These are phyloP conservation scores for Alternaria brassicae DNA, from an alignment of 2,329 filamentous ascomycete genomes.

Conservation along the genomic window DNA sequence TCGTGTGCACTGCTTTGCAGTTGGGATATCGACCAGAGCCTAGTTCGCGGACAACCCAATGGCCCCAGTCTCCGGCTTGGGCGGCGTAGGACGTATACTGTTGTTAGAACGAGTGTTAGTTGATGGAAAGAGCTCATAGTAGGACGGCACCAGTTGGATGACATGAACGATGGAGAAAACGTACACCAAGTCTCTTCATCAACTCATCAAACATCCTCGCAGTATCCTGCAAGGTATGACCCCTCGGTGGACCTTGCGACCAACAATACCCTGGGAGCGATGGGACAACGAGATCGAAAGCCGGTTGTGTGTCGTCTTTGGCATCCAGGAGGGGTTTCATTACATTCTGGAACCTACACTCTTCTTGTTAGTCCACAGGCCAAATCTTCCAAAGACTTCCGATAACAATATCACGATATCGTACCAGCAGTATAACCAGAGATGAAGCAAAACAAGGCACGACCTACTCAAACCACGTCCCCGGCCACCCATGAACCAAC, in stretches of 20 bases:
- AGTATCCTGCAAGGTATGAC: constrained; percentile 56
- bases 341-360: constrained; percentile 39
- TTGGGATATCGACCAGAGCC: constrained; percentile 44
- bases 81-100: constrained; percentile 49
- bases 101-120: neutral
- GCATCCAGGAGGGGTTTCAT: constrained; percentile 48
- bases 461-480: constrained; percentile 52
- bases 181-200: constrained; percentile 44
- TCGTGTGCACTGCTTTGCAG: constrained; percentile 53
- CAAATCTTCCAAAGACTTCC: neutral
- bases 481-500: constrained; percentile 56
- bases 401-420: neutral
- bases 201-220: constrained; percentile 38
- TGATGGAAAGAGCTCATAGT: neutral
- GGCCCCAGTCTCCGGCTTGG: constrained; percentile 54
- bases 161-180: neutral
- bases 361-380: neutral
- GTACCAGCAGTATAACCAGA: neutral
- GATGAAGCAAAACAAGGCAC: neutral
- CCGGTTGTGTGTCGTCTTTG: constrained; percentile 26
- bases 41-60: constrained; percentile 52
- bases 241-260: constrained; percentile 26
- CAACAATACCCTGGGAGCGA: constrained; percentile 56
- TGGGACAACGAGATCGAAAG: constrained; percentile 66
- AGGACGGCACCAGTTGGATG: neutral